Base-by-base conservation (phyloP, 495 filamentous ascomycete species). In the Neurospora sp. region DNA sequence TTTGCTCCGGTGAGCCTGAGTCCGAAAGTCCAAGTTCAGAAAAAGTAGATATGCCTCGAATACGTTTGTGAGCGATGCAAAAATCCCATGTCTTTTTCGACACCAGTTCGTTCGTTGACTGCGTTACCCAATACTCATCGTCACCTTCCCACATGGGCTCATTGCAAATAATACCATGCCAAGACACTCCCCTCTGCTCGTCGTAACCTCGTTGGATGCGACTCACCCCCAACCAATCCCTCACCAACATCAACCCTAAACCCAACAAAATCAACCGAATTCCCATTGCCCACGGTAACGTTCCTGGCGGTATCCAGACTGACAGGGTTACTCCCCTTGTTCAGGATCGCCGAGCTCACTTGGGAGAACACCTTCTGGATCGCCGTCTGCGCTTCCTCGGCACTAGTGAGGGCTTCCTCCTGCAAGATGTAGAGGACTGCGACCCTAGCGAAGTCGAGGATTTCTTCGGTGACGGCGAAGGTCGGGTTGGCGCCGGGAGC, bases 381-480 rank as follows among this genome's bases (percentile, higher is more conserved):
- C 2, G 78, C 77, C 16, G 75, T 78, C 76, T 92, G 90, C 39
- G 90, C 90, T 12, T 75, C 78, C 40, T 87, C 85, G 8, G 91
- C 91, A 39, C 78, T 79, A 20, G 78, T 74, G 0, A 92, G 75
- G 0, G 77, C 78, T 37, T 86, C 82, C 71, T 88, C 80, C 70
- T 92, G 90, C 8, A 92, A 82, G 41, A 92, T 80, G 73, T 82
- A 90, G 59, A 93, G 80, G 7, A 93, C 85, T 0, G 83, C 85
- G 10, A 90, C 83, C 8, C 91, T 86, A 4, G 90, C 87, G 81
- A 93, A 93, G 78, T 93, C 90, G 2, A 91, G 78, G 3, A 85
- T 82, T 31, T 87, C 83, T 18, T 88, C 79, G 1, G 82, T 85
- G 27, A 83, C 78, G 3, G 68, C 74, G 39, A 87, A 85, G 14